Percentiles rank a stretch among this genome's conserved stretches.
phyloP scores from a whole-genome alignment of 176 grass and related monocot species.

The Pontederia paniculata region DNA sequence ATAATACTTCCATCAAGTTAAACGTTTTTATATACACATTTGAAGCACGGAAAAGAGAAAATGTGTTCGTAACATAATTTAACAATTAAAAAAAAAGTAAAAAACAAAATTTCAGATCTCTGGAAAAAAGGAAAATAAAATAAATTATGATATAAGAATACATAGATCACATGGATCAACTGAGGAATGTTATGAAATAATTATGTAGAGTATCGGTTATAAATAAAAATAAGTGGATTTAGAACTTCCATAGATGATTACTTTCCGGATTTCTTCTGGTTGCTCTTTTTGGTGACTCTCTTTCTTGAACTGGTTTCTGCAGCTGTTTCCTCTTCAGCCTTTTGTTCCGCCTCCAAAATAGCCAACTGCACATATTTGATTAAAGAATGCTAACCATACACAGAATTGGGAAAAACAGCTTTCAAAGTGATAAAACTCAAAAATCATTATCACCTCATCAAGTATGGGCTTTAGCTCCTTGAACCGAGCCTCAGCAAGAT shows the following conservation, averaged over 20 bases:
- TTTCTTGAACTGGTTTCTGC: constrained; percentile 49
- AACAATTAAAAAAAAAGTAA: too few species aligned
- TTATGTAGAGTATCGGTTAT: too few species aligned
- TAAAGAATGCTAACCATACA: constrained; percentile 3
- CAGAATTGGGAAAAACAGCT: background rate
- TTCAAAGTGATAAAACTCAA: background rate
- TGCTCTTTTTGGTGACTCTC: constrained; percentile 53
- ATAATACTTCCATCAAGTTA: too few species aligned
- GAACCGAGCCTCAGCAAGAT: constrained; percentile 74
- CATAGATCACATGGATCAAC: too few species aligned
- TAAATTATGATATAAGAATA: too few species aligned
- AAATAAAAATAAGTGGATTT: too few species aligned
- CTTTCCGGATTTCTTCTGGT: constrained; percentile 40
- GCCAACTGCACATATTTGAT: constrained; percentile 44
- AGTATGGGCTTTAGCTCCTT: constrained; percentile 96
- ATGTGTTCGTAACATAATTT: too few species aligned
- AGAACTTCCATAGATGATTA: constrained; percentile 17
- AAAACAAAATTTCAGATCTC: too few species aligned
- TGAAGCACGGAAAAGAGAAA: too few species aligned
- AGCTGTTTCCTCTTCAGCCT: constrained; percentile 78
- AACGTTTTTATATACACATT: too few species aligned
- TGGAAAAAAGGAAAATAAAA: too few species aligned
- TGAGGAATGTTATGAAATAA: too few species aligned
- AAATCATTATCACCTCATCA: constrained; percentile 47
- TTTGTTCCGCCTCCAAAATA: constrained; percentile 75